These are phyloP conservation scores for Pseudogymnoascus pannorum DNA, from an alignment of 2,329 filamentous ascomycete species.

Conservation along the genomic window DNA sequence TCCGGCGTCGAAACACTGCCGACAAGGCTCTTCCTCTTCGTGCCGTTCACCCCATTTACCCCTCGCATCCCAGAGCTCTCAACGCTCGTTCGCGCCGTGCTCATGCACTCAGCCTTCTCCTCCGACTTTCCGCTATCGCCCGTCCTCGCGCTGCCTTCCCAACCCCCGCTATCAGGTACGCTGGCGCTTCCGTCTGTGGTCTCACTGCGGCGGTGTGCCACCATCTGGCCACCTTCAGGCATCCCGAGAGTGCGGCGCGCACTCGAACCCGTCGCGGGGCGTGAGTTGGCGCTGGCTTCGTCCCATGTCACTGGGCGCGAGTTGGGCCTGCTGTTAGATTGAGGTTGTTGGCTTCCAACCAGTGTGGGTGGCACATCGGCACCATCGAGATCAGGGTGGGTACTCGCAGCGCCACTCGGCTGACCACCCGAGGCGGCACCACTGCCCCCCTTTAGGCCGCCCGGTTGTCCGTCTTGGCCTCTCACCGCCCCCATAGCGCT, in stretches of 20 bases:
- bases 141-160: not conserved
- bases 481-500: slow-evolving; percentile 20
- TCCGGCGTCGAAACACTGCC: not conserved
- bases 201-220: slow-evolving; percentile 46
- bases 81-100: not conserved
- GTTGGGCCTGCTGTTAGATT: slow-evolving; percentile 26
- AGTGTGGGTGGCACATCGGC: not conserved
- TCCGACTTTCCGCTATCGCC: not conserved
- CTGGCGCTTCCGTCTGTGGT: not conserved
- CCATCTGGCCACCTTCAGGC: not conserved
- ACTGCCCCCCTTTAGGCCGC: not conserved
- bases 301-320: slow-evolving; percentile 37
- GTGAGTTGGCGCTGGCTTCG: slow-evolving; percentile 44
- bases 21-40: not conserved
- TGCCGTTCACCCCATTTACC: not conserved
- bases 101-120: not conserved
- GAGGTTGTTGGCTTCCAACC: slow-evolving; percentile 20
- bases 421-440: not conserved
- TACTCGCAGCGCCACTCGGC: not conserved
- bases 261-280: slow-evolving; percentile 25
- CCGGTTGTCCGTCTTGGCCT: not conserved
- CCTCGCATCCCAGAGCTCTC: not conserved
- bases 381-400: not conserved
- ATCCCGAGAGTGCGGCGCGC: not conserved
- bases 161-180: not conserved